Evolutionary conservation across 352 stramenopile species (phyloP), one percentile per base, ranked within the genome.

Genomic region (Globisporangium sylvaticum): DNA sequence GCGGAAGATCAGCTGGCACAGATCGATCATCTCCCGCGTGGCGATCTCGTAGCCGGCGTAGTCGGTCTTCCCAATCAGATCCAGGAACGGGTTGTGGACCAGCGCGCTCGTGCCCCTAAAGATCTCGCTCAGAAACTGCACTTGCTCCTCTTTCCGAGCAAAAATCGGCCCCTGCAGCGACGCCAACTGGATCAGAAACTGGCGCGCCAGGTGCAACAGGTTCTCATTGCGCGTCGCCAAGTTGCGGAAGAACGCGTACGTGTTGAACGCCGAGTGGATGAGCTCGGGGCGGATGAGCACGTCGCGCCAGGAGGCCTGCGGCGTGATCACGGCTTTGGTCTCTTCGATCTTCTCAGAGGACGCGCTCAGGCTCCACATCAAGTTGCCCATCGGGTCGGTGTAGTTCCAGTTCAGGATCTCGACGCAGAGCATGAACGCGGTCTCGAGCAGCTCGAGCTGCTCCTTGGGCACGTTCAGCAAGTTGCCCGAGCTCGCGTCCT

Each of bases 191-290:
- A 95, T 83, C 0, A 94, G 65, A 56, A 92, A 92, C 74, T 94
- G 86, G 2, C 86, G 79, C 48, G 84, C 79, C 39, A 92, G 79
- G 66, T 94, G 86, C n/a, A 92, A 72, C 31, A 94, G 62, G 29
- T 71, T 82, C 22, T 89, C 84, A 54, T 91, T 92, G 37, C 88
- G 83, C 50, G 76, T 78, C 31, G 83, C 75, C 34, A 92, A 69
- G 58, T 80, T 87, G 12, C 86, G 81, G 61, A 92, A 90, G 59
- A 91, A 91, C 22, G 80, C 83, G 71, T 94, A 94, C 32, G 86
- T 92, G 66, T 94, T 92, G 71, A 92, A 94, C 9, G 84, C 84
- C n/a, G 83, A 86, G 71, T 94, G 84, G 69, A 94, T 92, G 56
- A 94, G 74, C 69, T 86, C 80, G 2, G 78, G 79, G 4, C 84